Conservation (phyloP, 2,329 filamentous ascomycete genomes). For the Fusarium sp. region DNA sequence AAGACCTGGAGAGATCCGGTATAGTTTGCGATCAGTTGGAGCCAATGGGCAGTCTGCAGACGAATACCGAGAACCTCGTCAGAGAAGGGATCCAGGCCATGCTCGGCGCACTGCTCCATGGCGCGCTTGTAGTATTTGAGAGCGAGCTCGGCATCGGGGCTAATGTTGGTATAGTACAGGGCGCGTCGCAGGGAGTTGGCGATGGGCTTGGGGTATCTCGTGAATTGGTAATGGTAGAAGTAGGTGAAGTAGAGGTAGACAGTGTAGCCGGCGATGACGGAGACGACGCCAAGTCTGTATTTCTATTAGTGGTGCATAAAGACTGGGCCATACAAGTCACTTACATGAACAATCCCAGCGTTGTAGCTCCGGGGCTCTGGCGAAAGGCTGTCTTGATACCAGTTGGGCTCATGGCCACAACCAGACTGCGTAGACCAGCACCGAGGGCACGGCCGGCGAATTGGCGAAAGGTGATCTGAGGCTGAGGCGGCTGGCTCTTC, state of each 20-base stretch:
- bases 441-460: slow-evolving; percentile 47
- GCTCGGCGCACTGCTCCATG: slow-evolving; percentile 76
- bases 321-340: neutral
- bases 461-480: slow-evolving; percentile 48
- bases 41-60: slow-evolving; percentile 81
- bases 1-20: slow-evolving; percentile 80
- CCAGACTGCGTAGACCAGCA: slow-evolving; percentile 50
- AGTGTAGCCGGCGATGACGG: slow-evolving; percentile 47
- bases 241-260: slow-evolving; percentile 63
- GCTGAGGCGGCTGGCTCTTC: slow-evolving; percentile 36
- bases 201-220: slow-evolving; percentile 74
- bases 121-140: slow-evolving; percentile 87
- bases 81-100: slow-evolving; percentile 87
- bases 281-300: slow-evolving; percentile 46
- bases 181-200: slow-evolving; percentile 84
- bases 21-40: slow-evolving; percentile 81
- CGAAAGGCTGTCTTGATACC: slow-evolving; percentile 50
- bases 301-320: neutral
- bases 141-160: slow-evolving; percentile 79
- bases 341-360: slow-evolving; percentile 48
- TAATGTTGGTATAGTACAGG: slow-evolving; percentile 85
- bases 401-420: slow-evolving; percentile 49
- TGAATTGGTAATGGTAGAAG: slow-evolving; percentile 67
- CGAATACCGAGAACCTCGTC: slow-evolving; percentile 93
- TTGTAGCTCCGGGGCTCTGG: slow-evolving; percentile 47